These are phyloP conservation scores for Thielaviopsis cerberus DNA, from an alignment of 2,329 filamentous ascomycete species.

Conservation along the genomic window DNA sequence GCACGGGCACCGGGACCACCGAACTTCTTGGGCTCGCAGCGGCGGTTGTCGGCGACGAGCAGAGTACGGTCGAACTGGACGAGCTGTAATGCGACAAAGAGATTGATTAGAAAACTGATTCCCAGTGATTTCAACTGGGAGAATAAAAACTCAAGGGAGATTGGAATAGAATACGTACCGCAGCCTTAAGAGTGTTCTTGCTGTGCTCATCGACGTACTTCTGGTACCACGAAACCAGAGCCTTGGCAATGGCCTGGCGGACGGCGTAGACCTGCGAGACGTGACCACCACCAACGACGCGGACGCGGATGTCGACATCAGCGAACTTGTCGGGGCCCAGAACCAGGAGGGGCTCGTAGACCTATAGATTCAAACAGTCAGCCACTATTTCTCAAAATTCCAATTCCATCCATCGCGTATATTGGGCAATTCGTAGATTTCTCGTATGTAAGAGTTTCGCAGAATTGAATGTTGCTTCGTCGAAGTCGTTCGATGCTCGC, in stretches of 20 bases:
- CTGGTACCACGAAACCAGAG: constrained; percentile 71
- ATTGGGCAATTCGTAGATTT: neutral
- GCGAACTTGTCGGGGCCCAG: constrained; percentile 95
- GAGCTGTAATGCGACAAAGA: constrained; percentile 35
- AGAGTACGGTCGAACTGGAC: constrained; percentile 93
- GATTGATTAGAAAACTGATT: constrained; percentile 34
- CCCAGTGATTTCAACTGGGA: neutral
- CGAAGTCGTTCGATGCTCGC: neutral
- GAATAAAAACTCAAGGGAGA: neutral
- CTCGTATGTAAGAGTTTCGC: neutral
- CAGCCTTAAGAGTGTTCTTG: constrained; percentile 68
- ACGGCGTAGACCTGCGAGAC: constrained; percentile 95
- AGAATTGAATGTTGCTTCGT: neutral
- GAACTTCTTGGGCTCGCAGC: constrained; percentile 98
- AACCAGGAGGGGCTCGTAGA: constrained; percentile 97
- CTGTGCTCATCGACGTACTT: constrained; percentile 99
- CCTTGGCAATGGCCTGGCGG: constrained; percentile 95
- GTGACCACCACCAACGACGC: constrained; percentile 93
- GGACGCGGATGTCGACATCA: constrained; percentile 90
- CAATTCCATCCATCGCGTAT: neutral
- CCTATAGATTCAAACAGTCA: constrained; percentile 26
- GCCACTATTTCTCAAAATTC: neutral
- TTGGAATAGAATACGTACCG: constrained; percentile 8
- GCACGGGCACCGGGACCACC: constrained; percentile 83
- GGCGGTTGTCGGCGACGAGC: constrained; percentile 96